Base-by-base conservation (phyloP, 202 grass and related monocot species). In the Dendrocalamus latiflorus region DNA sequence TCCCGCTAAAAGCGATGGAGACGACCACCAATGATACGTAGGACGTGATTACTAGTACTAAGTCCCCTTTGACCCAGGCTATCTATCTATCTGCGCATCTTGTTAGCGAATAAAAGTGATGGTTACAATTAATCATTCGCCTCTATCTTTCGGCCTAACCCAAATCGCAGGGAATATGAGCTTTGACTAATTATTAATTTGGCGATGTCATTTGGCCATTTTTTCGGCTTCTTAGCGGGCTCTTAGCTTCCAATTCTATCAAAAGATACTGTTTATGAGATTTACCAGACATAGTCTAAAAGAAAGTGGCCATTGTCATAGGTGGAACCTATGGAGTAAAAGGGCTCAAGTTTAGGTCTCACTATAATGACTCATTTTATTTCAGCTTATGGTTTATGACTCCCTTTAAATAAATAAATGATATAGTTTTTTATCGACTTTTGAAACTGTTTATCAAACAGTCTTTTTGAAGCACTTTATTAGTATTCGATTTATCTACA, bases 31-130 rank as follows among this genome's bases (percentile, higher is more conserved):
- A 21, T 47, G 9, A 48, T 68, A 38, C 62, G 5, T 42, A 59
- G 60, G 42, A 18, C 22, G 70, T n/a, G 49, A 85, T 70, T 77
- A 36, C 16, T n/a, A n/a, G n/a, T 17, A 4, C 4, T 2, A 1
- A 12, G 16, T 84, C 76, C 70, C 78, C 68, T 87, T 78, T 84
- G 88, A 86, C 77, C 65, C 47, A 81, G 83, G 77, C 69, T 49
- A 82, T 49, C 75, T 44, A 41, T 6, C 7, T 0, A 17, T 6
- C 59, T 12, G 47, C 58, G 26, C 55, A 65, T 64, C 55, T 54
- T 24, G 66, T 36, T 41, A 17, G 17, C 78, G 44, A 87, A 82
- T 87, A n/a, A 77, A 71, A 82, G 65, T 44, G 85, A 77, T 55
- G 72, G 79, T 57, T 56, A 87, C 65, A 3, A 78, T 65, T 55